Base-by-base conservation (phyloP, 1,284 basidiomycete species). In the Boletellus sp. region DNA sequence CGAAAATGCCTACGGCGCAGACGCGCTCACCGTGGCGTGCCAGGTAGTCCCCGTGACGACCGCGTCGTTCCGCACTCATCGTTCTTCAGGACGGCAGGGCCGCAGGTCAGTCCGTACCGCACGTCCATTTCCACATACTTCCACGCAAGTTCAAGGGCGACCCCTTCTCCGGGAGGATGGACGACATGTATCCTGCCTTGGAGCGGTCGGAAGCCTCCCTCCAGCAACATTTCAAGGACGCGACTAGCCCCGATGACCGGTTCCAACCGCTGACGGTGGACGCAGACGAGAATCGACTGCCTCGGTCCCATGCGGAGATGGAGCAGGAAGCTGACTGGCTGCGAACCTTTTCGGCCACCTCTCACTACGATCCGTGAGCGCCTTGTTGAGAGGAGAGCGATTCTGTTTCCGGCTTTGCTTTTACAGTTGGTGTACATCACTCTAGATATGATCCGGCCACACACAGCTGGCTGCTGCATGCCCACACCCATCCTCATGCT, bases 41-140 rank as follows among this genome's bases (percentile, higher is more conserved):
- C 91, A 94, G 76, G 91, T 67, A 61, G 30, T 38, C 38, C 11
- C 23, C n/a, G 4, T 16, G 3, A 14, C 26, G 4, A n/a, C 23
- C 4, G 14, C 5, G 5, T 29, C 0, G 10, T 21, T 27, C 38
- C 23, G 17, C 16, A 33, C 34, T 50, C 34, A 58, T 33, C 11
- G n/a, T 10, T 26, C 14, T 36, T n/a, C 57, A 95, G 89, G 93
- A 95, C 61, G 92, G 93, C 6, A 78, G 75, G 46, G 84, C 85
- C 7, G 89, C 91, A 0, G 86, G 92, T 0, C 93, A 96, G 71
- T 84, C 82, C 5, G 82, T 94, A 13, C 84, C 91, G 0, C 93
- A 95, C 59, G 89, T 95, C 19, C 93, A 96, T 64, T 87, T 95
- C 53, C 93, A 95, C 61, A 69, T 95, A 23, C 70, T 96, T 9